Evolutionary conservation across 202 grass and related monocot genomes (phyloP), one percentile per base, ranked within the genome.

Genomic region (Elaeis oleifera): DNA sequence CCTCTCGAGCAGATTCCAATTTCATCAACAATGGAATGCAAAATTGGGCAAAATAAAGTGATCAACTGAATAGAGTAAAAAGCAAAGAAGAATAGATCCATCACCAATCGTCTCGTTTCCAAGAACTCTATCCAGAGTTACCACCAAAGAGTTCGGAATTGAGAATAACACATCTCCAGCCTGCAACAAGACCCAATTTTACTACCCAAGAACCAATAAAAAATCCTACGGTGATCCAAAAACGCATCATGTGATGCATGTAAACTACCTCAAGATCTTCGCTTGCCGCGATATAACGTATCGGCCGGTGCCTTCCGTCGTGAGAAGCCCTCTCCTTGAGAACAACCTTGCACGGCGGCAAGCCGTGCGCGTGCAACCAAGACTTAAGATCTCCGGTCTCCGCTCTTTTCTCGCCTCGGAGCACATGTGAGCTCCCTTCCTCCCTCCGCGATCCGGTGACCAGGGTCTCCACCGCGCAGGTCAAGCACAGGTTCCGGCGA

Each of bases 61-160:
- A 52, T 26, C 1, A 27, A 8, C 24, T 59, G 24, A 17, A 24
- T 59, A 5, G 19, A 32, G 16, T 48, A 14, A 24, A n/a, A 32
- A 24, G 17, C 18, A 22, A 44, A 21, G 18, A 18, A 3, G n/a
- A 8, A 61, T 26, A 31, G 31, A 50, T 36, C 27, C 60, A 80
- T 89, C 77, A 97, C 94, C 94, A 0, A 97, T 77, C 9, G 80
- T 92, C 32, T 99, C 94, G 39, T 99, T 87, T 54, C 94, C 94
- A 0, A 99, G 71, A 57, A 99, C 94, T 58, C 85, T 62, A 65
- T 99, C 94, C 62, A 99, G 76, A 1, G 94, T 99, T 23, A 99
- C 94, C 5, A 89, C 85, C 11, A 92, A 66, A 28, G 81, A 89
- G 71, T 89, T 99, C 25, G 94, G 94, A 65, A 99, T 71, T 62